Base-by-base conservation (phyloP, 2,329 filamentous ascomycete species). In the Diaporthe longicolla region DNA sequence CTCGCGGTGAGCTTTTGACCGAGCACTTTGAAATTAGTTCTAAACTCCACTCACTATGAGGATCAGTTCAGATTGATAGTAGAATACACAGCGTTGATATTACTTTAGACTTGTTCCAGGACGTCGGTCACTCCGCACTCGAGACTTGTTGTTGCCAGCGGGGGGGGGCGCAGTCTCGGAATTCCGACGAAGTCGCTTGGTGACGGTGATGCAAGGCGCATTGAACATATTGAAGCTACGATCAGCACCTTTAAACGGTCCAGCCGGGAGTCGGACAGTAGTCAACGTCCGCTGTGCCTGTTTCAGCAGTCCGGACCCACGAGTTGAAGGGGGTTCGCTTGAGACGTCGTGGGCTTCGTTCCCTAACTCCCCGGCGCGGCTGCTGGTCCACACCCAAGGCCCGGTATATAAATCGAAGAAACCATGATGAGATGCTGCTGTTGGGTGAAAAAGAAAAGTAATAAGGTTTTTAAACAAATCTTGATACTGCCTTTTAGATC, bases 341-440 rank as follows among this genome's bases (percentile, higher is more conserved):
- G n/a, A 61, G n/a, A 26, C 29, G 6, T 15, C 21, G 57, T 45
- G 37, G 35, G 58, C 58, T 29, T 0, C 11, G 57, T 45, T 66
- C 61, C 61, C 61, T 37, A 66, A 66, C 45, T 66, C 61, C 61
- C 61, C 45, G 61, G 61, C 61, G 26, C 29, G 24, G 21, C 45
- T 66, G 26, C 13, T 26, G 15, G 11, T 52, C 13, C 15, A 26
- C 9, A 5, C 17, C 29, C 11, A 52, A 26, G 45, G 29, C 45
- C 10, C 11, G 26, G n/a, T 66, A 52, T 15, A 37, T 52, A 52
- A 52, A 37, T 21, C 24, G 21, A 50, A 35, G 5, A 50, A 45
- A 21, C 19, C 59, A 19, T 32, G 26, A n/a, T 29, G 26, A 0
- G 13, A n/a, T 61, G 1, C 17, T 61, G 15, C 19, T 65, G 10